Evolutionary conservation across 2,329 filamentous ascomycete genomes (phyloP), one percentile per base, ranked within the genome.

Genomic region (Plectosphaerella plurivora): DNA sequence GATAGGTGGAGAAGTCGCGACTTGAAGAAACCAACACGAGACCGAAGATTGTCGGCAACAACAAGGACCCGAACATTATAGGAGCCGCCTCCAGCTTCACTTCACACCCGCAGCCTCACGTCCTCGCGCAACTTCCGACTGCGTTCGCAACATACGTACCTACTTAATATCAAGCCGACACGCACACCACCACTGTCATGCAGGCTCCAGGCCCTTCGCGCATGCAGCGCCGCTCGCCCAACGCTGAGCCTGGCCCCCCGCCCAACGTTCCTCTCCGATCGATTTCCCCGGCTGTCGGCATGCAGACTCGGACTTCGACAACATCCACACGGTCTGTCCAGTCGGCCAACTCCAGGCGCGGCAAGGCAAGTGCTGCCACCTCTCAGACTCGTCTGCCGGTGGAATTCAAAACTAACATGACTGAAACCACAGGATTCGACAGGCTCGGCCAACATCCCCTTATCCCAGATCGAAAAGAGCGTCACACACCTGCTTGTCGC

Each of bases 381-480:
- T 14, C 14, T 39, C 37, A 16, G 15, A 7, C 14, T 39, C 6
- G 22, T 16, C n/a, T 20, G 5, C 16, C 16, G 6, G 8, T 14
- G 14, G 37, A 18, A 28, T 4, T 16, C 42, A 25, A 39, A 25
- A 20, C 37, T 41, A n/a, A 41, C 37, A 20, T 5, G 4, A 18
- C 58, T 60, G n/a, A 15, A 20, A 24, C 45, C 42, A 35, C 46
- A 57, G 55, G 55, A 55, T 45, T 56, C 57, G 48, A 58, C 48
- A 76, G 84, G 71, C 75, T 85, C 75, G 76, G 89, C 77, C 78
- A 50, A 33, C 22, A 90, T 82, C 64, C 81, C 81, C 61, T 81
- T 99, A 60, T 97, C 93, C 50, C 93, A 96, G 70, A 99, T 99
- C 71, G 94, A 99, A 76, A 97, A 97, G 77, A 97, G 92, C 68